phyloP scores from a whole-genome alignment of 106 monocot species.

The Narthecium ossifragum region DNA sequence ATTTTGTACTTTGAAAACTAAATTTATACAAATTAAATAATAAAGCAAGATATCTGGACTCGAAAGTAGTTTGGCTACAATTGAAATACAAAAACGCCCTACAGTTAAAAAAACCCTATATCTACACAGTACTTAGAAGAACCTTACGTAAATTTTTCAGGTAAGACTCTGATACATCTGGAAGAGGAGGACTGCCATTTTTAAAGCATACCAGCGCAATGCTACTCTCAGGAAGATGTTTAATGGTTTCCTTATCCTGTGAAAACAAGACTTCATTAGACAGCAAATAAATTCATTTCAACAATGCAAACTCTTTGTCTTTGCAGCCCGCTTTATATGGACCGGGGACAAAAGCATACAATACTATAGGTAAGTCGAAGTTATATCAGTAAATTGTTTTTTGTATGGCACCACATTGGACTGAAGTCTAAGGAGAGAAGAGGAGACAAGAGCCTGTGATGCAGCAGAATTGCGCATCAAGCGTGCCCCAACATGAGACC shows the following conservation, averaged over 20 bases:
- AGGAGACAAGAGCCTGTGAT: not conserved
- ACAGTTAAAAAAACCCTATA: not conserved
- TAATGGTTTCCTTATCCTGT: conserved; percentile 37
- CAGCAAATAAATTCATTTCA: not conserved
- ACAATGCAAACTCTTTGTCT: too few species aligned
- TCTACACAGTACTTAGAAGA: not conserved
- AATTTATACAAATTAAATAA: not conserved
- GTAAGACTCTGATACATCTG: conserved; percentile 68
- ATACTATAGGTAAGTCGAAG: not conserved
- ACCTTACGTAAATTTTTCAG: conserved; percentile 57
- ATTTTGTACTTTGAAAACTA: too few species aligned
- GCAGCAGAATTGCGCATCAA: too few species aligned
- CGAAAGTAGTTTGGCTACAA: not conserved
- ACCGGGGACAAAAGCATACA: too few species aligned
- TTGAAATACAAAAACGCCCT: not conserved
- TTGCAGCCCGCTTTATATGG: too few species aligned
- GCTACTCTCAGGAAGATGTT: conserved; percentile 28
- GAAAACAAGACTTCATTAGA: not conserved
- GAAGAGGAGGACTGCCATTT: conserved; percentile 69
- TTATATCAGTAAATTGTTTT: not conserved
- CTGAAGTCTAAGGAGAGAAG: not conserved
- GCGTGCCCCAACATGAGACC: too few species aligned
- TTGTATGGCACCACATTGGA: not conserved
- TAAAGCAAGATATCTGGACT: too few species aligned
- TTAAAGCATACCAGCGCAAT: conserved; percentile 73